Base-by-base conservation (phyloP, 768 basidiomycete species). In the Rubroboletus pulcherrimus region DNA sequence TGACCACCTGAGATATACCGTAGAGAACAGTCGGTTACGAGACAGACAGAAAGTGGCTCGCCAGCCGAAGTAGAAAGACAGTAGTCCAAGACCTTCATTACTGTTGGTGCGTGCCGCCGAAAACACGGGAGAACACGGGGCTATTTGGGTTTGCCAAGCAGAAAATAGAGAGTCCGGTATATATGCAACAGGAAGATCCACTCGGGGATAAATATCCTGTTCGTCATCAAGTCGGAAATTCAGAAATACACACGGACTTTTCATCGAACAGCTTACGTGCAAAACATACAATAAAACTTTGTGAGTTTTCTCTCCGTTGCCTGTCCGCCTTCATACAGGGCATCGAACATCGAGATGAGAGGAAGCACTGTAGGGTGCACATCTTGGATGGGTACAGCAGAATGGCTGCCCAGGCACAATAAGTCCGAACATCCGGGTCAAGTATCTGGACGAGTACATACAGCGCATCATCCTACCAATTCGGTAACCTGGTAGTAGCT, bases 71-170 rank as follows among this genome's bases (percentile, higher is more conserved):
- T 81, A 81, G 40, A 88, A 54, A 34, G 79, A 81, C 39, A 83
- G 53, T 19, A 87, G 62, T 0, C 86, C 86, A 39, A 88, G 73
- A 0, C 85, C 86, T 66, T 89, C 86, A 60, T 88, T 89, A 30
- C 78, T 84, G 35, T 81, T 75, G 3, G 80, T 72, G 6, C 87
- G 80, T 72, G 6, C 87, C 87, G 30, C 87, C 87, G 55, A 89
- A 87, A 0, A 89, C 61, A 30, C 75, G 70, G 6, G 79, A 74
- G 46, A 68, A 59, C 2, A 57, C 24, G 14, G 64, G 37, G n/a
- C 39, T 62, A 14, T 58, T 62, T 41, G 75, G 67, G 4, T 78
- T 81, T 3, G 85, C 77, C 40, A 87, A 72, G 59, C 86, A 87
- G 65, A 86, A 77, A 33, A 86, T 73, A 15, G 80, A 81, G 52